Base-by-base conservation (phyloP, 192 early-diverging fungal genomes). In the Podochytrium sp. region DNA sequence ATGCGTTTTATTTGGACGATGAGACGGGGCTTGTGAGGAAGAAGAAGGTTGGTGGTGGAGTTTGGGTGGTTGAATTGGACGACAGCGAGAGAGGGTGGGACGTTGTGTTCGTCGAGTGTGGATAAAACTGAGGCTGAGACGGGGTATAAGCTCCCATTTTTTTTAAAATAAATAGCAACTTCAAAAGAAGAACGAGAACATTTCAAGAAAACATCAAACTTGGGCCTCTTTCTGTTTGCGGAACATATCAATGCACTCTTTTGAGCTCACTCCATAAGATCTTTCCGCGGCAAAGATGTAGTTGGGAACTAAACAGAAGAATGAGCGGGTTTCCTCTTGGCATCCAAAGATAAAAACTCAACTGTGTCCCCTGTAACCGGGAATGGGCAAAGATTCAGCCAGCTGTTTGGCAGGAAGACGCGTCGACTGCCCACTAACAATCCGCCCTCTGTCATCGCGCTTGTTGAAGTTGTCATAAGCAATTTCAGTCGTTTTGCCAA, bases 391-490 rank as follows among this genome's bases (percentile, higher is more conserved):
- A 20, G 61, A 77, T 42, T 81, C 66, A 51, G 71, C 43, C 6
- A 84, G 47, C 33, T 81, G 66, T 75, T 85, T 85, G 27, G 34
- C n/a, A 7, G 84, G 78, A 42, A 84, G 68, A 10, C 63, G 27
- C 41, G 71, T 71, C 20, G 25, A 63, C 39, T 34, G 52, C 32
- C 73, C 41, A 35, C 74, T 60, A 52, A 50, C 62, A 52, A 71
- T 69, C 41, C 71, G 59, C 30, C 80, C 80, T n/a, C 80, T 78
- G 1, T 78, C 76, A 51, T 85, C 83, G 10, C 78, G 77, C 42
- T 77, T 65, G 73, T 86, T 86, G 61, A 84, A 86, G 52, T 81
- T 73, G 14, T 85, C 82, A 74, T 83, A 83, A 2, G 85, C 85
- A 30, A 80, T 72, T 52, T 86, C 82, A 23, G 82, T 70, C 2